Base-by-base conservation (phyloP, 306 rosid species). In the Abrus precatorius region DNA sequence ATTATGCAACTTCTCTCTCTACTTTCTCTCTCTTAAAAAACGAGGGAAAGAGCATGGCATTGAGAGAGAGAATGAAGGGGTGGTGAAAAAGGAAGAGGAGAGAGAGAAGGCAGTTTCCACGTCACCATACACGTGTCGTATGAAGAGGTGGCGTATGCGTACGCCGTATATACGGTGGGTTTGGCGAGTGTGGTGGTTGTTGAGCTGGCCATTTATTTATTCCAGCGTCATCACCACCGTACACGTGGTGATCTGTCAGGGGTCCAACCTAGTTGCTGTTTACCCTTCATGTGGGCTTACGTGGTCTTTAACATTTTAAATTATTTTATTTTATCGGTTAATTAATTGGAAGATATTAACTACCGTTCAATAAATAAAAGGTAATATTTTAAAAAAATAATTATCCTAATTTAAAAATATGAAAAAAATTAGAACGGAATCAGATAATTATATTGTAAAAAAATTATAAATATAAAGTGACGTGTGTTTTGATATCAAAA, bases 101-200 rank as follows among this genome's bases (percentile, higher is more conserved):
- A 78, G 61, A 57, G 87, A 60, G 91, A 84, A 84, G 84, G 78
- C 83, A 62, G 79, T 59, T 8, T 63, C 97, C 98, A 93, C 96
- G 98, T 95, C 97, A 93, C 52, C 80, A 4, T 43, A 87, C 99
- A 95, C 98, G 98, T 95, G 99, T 92, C 88, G 70, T 63, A 75
- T 55, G 45, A 0, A 11, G 47, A 41, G n/a, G 0, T 40, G 77
- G 64, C 73, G 90, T 86, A 90, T 77, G 69, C 84, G 68, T 84
- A 88, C 81, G 59, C 77, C 76, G 78, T 69, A 69, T 44, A 72
- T 78, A 78, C 80, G 76, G 8, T 83, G 57, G 55, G 71, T 57
- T 74, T 75, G 73, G 64, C 63, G 56, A 73, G 84, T 65, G 77
- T 80, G 88, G 89, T 87, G 81, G 85, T 90, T 81, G 74, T 84